Conservation (phyloP, 1,284 basidiomycete genomes). For the Ustilago crameri region DNA sequence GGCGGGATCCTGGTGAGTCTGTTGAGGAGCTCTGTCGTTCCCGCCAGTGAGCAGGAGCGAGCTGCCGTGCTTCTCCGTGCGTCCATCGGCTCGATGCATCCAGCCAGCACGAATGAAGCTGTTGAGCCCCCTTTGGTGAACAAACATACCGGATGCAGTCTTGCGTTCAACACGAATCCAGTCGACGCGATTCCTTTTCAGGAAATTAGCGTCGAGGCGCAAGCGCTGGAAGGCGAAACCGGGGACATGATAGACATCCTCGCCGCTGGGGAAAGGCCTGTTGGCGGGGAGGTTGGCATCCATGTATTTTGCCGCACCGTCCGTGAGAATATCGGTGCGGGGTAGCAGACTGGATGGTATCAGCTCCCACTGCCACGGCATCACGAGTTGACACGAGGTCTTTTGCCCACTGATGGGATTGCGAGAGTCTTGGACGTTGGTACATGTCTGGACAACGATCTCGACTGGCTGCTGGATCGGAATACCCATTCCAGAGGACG, state of each 20-base stretch:
- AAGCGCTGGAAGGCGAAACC: constrained; percentile 42
- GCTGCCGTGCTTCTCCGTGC: constrained; percentile 17
- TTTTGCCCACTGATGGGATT: constrained; percentile 23
- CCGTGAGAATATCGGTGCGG: constrained; percentile 25
- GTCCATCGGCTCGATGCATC: constrained; percentile 31
- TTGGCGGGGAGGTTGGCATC: constrained; percentile 20
- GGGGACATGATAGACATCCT: constrained; percentile 50
- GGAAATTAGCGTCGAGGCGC: constrained; percentile 33
- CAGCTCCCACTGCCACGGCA: constrained; percentile 52
- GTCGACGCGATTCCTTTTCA: constrained; percentile 41
- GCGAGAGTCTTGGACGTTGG: constrained; percentile 20
- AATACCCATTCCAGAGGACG: constrained; percentile 32
- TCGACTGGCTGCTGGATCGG: constrained; percentile 42
- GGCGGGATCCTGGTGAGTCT: constrained; percentile 16
- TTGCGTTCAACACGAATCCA: constrained; percentile 52
- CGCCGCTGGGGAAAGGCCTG: constrained; percentile 38
- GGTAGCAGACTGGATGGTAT: constrained; percentile 43
- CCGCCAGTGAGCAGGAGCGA: constrained; percentile 11
- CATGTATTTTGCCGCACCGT: constrained; percentile 4
- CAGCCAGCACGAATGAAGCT: constrained; percentile 47
- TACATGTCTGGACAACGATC: constrained; percentile 46
- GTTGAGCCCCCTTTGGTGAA: constrained; percentile 32
- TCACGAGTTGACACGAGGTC: constrained; percentile 31
- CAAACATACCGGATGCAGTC: constrained; percentile 25
- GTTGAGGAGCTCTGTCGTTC: constrained; percentile 10